Base-by-base conservation (phyloP, 257 asterid species). In the Cruciata laevipes region DNA sequence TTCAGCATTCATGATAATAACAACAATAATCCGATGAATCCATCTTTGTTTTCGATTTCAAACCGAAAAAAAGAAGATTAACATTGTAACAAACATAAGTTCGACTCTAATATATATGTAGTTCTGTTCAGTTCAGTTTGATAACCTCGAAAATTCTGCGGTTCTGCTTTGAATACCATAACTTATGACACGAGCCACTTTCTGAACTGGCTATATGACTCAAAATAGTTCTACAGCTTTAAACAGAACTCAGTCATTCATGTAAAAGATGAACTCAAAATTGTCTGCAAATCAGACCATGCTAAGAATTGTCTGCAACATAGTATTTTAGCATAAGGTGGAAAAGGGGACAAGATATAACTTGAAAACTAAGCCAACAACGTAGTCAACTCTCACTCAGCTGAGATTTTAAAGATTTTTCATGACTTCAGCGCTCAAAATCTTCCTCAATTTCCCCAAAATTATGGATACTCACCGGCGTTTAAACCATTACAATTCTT, bases 401-500 rank as follows among this genome's bases (percentile, higher is more conserved):
- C 27, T 69, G 51, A 69, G 47, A 30, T 30, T 47, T 21, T 17
- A 32, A 23, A 21, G 30, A 38, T 20, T 31, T 21, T 44, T 30
- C 6, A 16, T 11, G 30, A n/a, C n/a, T n/a, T 7, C 23, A 23
- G 32, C 35, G 9, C 17, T 17, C n/a, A 35, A 13, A 42, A 38
- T 37, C 47, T 37, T 3, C 70, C 8, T 11, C n/a, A n/a, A n/a
- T n/a, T 58, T 56, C n/a, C 56, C 61, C 56, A 65, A 42, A 70
- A 61, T n/a, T 62, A 47, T 13, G 25, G 33, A 53, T 31, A 17
- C 44, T 64, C 44, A 16, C 6, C 6, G 55, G 42, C 55, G 59
- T 33, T 69, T 57, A 21, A 30, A 67, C 51, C 73, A 74, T 76
- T 71, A 89, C 66, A 89, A 73, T 76, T 87, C 95, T n/a, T 84